A percentile compares a stretch with the other conserved stretches of the same genome.
Conservation (phyloP, 345 rosid genomes). For the Schrenkiella parvula region DNA sequence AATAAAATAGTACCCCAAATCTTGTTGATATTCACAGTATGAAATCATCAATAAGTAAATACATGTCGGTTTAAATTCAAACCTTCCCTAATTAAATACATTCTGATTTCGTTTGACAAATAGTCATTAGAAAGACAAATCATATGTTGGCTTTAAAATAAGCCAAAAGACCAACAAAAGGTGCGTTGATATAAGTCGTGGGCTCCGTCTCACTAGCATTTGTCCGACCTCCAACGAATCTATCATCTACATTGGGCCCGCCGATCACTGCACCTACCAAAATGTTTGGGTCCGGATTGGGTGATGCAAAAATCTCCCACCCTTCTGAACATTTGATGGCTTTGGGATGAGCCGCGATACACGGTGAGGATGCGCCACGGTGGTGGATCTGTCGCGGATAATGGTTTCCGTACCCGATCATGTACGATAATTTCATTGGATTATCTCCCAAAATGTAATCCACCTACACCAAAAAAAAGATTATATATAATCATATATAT, state of each 20-base stretch:
- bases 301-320: slow-evolving; percentile 49
- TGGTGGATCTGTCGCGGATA: slow-evolving; percentile 79
- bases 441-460: slow-evolving; percentile 89
- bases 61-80: background rate
- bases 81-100: background rate
- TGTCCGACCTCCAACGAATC: slow-evolving; percentile 48
- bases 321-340: slow-evolving; percentile 43
- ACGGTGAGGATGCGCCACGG: slow-evolving; percentile 70
- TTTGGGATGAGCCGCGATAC: slow-evolving; percentile 46
- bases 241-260: slow-evolving; percentile 66
- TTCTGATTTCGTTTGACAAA: background rate
- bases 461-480: background rate
- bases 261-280: slow-evolving; percentile 77
- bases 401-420: slow-evolving; percentile 70
- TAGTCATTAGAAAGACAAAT: background rate
- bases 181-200: slow-evolving; percentile 89
- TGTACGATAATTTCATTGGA: slow-evolving; percentile 69
- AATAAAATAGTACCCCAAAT: no score
- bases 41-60: background rate
- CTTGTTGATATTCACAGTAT: no score
- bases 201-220: slow-evolving; percentile 79
- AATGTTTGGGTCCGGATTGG: slow-evolving; percentile 60
- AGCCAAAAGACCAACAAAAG: no score
- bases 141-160: no score
- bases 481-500: no score